Conservation (phyloP, 2,329 filamentous ascomycete genomes). For the Pseudodiploospora longispora region DNA sequence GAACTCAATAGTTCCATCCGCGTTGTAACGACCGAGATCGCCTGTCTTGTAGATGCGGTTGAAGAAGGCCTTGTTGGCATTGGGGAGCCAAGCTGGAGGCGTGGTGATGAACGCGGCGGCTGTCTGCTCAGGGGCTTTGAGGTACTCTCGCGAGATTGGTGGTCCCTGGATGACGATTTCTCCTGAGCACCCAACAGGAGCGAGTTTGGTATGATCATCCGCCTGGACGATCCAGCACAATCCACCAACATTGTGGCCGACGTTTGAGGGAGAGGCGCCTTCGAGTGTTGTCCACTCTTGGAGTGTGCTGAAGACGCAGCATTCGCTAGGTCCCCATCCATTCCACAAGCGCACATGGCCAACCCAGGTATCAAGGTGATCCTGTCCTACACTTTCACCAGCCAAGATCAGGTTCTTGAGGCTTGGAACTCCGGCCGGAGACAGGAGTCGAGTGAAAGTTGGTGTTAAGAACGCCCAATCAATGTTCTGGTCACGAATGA, state of each 20-base stretch:
- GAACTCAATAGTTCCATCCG: slow-evolving; percentile 32
- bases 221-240: slow-evolving; percentile 32
- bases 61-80: not conserved
- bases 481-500: not conserved
- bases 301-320: slow-evolving; percentile 8
- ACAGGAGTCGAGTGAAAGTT: not conserved
- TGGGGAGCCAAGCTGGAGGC: not conserved
- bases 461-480: slow-evolving; percentile 2
- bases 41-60: slow-evolving; percentile 35
- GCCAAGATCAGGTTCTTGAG: slow-evolving; percentile 6
- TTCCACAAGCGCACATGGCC: not conserved
- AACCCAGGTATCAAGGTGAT: not conserved
- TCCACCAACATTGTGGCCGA: not conserved
- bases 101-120: not conserved
- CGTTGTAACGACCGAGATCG: slow-evolving; percentile 34
- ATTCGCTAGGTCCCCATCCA: slow-evolving; percentile 2
- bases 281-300: not conserved
- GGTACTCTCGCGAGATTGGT: slow-evolving; percentile 45
- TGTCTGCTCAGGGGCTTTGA: slow-evolving; percentile 43
- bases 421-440: not conserved
- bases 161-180: slow-evolving; percentile 41
- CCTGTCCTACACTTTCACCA: slow-evolving; percentile 6
- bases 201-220: slow-evolving; percentile 26
- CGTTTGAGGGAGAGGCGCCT: not conserved
- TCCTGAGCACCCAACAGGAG: slow-evolving; percentile 32